Base-by-base conservation (phyloP, 2,329 filamentous ascomycete genomes). In the Exophiala calicioides region DNA sequence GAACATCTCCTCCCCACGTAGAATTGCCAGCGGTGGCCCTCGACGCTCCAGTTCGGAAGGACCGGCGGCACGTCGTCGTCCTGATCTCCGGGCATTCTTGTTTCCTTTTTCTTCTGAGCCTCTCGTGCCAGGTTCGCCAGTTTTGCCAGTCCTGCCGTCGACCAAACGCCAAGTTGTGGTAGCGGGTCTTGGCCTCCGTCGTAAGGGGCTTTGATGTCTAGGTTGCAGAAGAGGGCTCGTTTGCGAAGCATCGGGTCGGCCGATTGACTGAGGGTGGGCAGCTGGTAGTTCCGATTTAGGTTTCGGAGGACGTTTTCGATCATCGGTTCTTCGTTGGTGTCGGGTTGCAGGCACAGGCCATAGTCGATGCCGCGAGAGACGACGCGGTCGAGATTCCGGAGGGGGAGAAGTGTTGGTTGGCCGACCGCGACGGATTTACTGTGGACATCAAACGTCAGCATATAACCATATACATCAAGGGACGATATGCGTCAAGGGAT, bases 161-260 rank as follows among this genome's bases (percentile, higher is more conserved):
- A 16, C 32, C 32, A 34, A 12, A 34, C 32, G 9, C 36, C 36
- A 40, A 40, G 36, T 40, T 40, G 36, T 24, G 36, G 36, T 40
- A 40, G 5, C 18, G 36, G 36, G 16, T 40, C 36, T 40, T 29
- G 21, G 6, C 19, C 10, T 40, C 21, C 36, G n/a, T n/a, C n/a
- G 16, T 40, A 40, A 18, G 23, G 15, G 23, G 29, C 30, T 40
- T 40, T 27, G 36, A 40, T 40, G 18, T 40, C 36, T 24, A 40
- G 23, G 23, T 40, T 40, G 16, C 36, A 40, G 24, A 40, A 40
- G 15, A 40, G 36, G 23, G 36, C 36, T 40, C 36, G 36, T 27
- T 40, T 40, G 36, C 36, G 36, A 29, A 40, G 36, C 13, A 40
- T 30, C 13, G 36, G 36, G 21, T 29, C 36, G 18, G 21, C 23